phyloP scores from a whole-genome alignment of 257 asterid genomes.

The Galeopsis tetrahit region DNA sequence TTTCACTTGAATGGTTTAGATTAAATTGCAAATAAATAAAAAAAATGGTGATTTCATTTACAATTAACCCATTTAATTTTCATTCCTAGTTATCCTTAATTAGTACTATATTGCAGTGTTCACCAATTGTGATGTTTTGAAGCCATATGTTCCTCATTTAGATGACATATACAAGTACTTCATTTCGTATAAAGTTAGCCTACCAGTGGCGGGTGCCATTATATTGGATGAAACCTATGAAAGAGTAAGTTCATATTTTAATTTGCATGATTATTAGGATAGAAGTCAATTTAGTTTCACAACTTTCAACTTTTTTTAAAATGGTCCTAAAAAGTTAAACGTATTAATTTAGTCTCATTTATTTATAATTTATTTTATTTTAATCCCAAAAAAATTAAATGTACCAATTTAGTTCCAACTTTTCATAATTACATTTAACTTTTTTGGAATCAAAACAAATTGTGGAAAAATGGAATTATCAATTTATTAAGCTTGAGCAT shows the following conservation, averaged over 20 bases:
- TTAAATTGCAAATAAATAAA: no score
- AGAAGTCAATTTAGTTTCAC: background rate
- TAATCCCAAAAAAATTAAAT: no score
- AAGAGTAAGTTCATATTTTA: constrained; percentile 55
- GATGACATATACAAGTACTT: constrained; percentile 91
- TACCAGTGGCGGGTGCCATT: constrained; percentile 90
- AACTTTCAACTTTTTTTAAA: no score
- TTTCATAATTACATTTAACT: no score
- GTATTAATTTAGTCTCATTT: no score
- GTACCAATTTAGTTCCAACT: no score
- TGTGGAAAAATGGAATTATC: no score
- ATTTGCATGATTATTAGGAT: background rate
- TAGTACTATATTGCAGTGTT: constrained; percentile 49
- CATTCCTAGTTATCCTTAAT: constrained; percentile 54
- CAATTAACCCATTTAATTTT: background rate
- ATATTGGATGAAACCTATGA: constrained; percentile 80
- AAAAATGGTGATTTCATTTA: no score
- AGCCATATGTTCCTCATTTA: constrained; percentile 81
- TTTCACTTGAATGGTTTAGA: no score
- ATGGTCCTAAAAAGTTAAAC: no score
- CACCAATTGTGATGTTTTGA: constrained; percentile 84
- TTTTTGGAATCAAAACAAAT: background rate
- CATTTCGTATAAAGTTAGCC: constrained; percentile 85
- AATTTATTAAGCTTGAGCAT: background rate
- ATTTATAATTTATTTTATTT: no score